phyloP scores from a whole-genome alignment of 2,329 filamentous ascomycete species.

The Phaeophleospora eucalypticola region DNA sequence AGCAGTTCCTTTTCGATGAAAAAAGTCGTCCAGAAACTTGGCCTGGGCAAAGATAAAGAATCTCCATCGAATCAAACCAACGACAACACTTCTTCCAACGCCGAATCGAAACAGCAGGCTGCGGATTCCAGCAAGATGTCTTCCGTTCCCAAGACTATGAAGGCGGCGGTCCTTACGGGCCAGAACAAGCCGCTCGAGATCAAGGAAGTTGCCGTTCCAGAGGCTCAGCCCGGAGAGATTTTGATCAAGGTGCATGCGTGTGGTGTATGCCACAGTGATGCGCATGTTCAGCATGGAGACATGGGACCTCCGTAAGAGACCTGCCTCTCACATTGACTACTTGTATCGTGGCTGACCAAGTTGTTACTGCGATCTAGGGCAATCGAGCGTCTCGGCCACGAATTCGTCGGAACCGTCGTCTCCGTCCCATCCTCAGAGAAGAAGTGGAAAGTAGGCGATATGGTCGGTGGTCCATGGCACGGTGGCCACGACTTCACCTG shows the following conservation, averaged over 20 bases:
- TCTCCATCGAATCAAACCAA: too few species aligned
- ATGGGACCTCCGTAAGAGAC: conserved; percentile 48
- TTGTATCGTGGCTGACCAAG: too few species aligned
- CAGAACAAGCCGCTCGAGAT: conserved; percentile 52
- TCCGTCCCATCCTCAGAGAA: conserved; percentile 53
- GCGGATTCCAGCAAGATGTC: conserved; percentile 10
- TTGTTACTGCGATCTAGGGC: too few species aligned
- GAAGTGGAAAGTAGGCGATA: conserved; percentile 59
- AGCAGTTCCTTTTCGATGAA: neutral
- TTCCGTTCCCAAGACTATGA: conserved; percentile 59
- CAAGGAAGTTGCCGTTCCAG: conserved; percentile 56
- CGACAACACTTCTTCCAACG: too few species aligned
- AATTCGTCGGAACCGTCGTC: conserved; percentile 65
- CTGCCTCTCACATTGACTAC: neutral
- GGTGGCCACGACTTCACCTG: conserved; percentile 63
- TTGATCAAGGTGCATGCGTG: conserved; percentile 69
- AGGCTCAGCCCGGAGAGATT: conserved; percentile 56
- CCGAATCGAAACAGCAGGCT: too few species aligned
- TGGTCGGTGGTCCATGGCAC: conserved; percentile 66
- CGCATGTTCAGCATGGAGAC: conserved; percentile 50
- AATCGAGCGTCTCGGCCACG: conserved; percentile 53
- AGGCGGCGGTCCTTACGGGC: conserved; percentile 59
- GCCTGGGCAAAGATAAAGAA: neutral
- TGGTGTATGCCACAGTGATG: conserved; percentile 67
- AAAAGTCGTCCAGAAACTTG: neutral